A percentile compares a stretch with the other conserved stretches of the same genome.
These are phyloP conservation scores for Cryphonectria parasitica DNA, from an alignment of 2,329 filamentous ascomycete species.

Conservation along the genomic window DNA sequence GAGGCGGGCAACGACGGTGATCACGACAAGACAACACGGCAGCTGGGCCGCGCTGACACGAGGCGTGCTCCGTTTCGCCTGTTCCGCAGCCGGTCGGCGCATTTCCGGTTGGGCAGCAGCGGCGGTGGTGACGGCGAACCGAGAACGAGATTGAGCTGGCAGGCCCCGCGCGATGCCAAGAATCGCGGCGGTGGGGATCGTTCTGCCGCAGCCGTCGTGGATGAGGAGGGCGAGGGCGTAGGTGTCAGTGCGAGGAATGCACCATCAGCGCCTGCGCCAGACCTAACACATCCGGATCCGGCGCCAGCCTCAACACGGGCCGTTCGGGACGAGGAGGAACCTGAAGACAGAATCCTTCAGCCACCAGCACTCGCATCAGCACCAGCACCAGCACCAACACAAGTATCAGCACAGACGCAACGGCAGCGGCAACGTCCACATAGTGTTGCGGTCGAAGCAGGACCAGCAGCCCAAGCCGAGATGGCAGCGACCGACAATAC, in stretches of 20 bases:
- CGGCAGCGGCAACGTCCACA: neutral
- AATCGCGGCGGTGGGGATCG: neutral
- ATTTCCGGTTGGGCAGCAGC: slow-evolving; percentile 6
- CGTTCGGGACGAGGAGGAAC: neutral
- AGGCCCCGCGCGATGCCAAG: neutral
- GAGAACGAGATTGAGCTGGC: slow-evolving; percentile 15
- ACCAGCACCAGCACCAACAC: neutral
- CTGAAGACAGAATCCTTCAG: neutral
- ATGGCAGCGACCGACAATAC: neutral
- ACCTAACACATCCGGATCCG: neutral
- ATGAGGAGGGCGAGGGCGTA: neutral
- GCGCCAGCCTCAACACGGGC: neutral
- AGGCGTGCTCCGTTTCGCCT: slow-evolving; percentile 8
- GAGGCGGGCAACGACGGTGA: neutral
- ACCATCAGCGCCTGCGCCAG: slow-evolving; percentile 29
- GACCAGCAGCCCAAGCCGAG: neutral
- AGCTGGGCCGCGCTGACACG: neutral
- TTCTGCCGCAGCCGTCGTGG: neutral
- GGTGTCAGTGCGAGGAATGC: slow-evolving; percentile 9
- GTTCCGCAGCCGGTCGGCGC: slow-evolving; percentile 21
- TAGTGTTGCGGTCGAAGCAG: neutral
- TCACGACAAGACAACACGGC: neutral
- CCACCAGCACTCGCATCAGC: neutral
- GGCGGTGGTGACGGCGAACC: neutral
- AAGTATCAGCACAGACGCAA: neutral